Evolutionary conservation across 192 early-diverging fungal species (phyloP), one percentile per base, ranked within the genome.

Genomic region (Coemansia sp.): DNA sequence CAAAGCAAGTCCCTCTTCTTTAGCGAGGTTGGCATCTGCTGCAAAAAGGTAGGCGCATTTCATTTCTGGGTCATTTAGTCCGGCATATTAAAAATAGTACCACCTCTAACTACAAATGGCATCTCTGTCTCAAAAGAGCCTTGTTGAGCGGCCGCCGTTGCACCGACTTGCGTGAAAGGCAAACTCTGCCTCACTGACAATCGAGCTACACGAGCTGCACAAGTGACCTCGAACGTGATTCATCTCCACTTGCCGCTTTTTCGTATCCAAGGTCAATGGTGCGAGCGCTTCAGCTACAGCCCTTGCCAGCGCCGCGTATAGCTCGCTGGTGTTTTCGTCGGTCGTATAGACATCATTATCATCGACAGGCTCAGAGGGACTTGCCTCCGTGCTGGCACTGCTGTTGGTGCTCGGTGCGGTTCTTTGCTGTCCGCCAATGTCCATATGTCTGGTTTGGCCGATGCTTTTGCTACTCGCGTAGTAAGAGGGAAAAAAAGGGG

Each of bases 111-210:
- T 10, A 53, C 51, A 7, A 27, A 12, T 17, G 27, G 27, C 25
- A 5, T 22, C 1, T 17, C 35, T 22, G 56, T 7, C n/a, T 58
- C 56, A 58, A 58, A 58, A 58, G 35, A 36, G 56, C 32, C 20
- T 37, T 19, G 56, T 1, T 38, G 56, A 37, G 19, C 32, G 32
- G 20, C 27, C 35, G n/a, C 5, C 19, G 56, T 10, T 22, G 35
- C 56, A 58, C 19, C 56, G 56, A 22, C 56, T 58, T 4, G 56
- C 17, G 35, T 58, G 56, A n/a, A 58, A 58, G 32, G 56, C 35
- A 24, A 37, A 58, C 35, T 58, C 56, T 22, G 32, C 20, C 19
- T 58, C 56, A 32, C 56, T 58, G 14, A 58, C 56, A 38, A 37
- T 37, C 19, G 35, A 35, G 56, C 35, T 38, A 15, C 56, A 58